Percentiles rank a stretch among this genome's conserved stretches.
Conservation (phyloP, 164 flowering plant species). For the Cinnamomum chago region DNA sequence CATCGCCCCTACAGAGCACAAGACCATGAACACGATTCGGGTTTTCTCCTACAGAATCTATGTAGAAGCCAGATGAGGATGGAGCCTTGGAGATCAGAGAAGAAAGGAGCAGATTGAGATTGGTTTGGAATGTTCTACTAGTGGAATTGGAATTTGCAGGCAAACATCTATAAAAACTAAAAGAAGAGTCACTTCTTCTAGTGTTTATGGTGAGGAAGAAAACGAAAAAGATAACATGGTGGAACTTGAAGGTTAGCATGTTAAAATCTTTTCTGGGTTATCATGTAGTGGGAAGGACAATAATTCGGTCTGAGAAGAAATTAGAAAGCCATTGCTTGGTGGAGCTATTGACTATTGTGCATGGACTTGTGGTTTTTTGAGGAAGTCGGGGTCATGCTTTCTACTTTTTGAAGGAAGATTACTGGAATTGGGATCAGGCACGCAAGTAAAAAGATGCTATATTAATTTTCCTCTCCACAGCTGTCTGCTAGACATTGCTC, state of each 20-base stretch:
- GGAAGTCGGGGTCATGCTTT: too few species aligned
- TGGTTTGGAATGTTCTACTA: background rate
- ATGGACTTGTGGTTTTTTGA: too few species aligned
- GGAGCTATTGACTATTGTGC: too few species aligned
- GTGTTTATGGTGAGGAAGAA: background rate
- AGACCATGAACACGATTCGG: background rate
- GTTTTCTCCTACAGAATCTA: background rate
- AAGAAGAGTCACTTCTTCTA: background rate
- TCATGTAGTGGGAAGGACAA: background rate
- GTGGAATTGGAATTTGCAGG: background rate
- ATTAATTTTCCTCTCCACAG: too few species aligned
- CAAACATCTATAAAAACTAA: background rate
- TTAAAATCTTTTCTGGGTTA: background rate
- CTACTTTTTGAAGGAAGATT: too few species aligned
- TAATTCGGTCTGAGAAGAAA: too few species aligned
- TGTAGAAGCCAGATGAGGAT: background rate
- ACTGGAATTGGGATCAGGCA: too few species aligned
- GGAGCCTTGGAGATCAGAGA: constrained; percentile 2
- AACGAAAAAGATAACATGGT: background rate
- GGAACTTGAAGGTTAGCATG: background rate
- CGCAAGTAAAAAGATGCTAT: too few species aligned
- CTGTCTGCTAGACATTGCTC: too few species aligned
- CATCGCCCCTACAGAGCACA: background rate
- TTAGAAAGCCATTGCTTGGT: too few species aligned
- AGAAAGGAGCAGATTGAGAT: background rate